Base-by-base conservation (phyloP, 164 flowering plant genomes). In the Aristolochia fimbriata region DNA sequence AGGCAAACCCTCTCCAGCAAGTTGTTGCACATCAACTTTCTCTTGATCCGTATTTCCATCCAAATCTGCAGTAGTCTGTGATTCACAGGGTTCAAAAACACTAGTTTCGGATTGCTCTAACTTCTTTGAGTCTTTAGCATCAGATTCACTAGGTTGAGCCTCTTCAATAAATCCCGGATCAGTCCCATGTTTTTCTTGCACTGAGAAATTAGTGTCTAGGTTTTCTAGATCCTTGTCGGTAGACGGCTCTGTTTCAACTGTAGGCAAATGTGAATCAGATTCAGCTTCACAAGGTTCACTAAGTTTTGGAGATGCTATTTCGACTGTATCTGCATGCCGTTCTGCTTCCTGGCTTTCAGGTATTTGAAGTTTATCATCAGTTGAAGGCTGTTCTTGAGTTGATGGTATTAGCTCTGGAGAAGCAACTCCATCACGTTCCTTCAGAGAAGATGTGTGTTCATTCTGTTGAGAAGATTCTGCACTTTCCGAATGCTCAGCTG, bases 321-420 rank as follows among this genome's bases (percentile, higher is more conserved):
- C 83, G 20, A 51, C 55, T 21, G 24, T 45, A 24, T 53, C 74
- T 25, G 71, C n/a, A 46, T 68, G 70, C 20, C 46, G 63, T 41
- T 49, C 65, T 51, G 68, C 73, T 55, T 65, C 69, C 58, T 65
- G 71, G 20, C 9, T 47, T 60, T 68, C 59, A 33, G 57, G 53
- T 15, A 20, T 74, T 65, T 76, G 73, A 31, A 33, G 65, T 70
- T 68, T 76, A 62, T 79, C 76, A 57, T 78, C 78, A 45, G 51
- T 58, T 58, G 68, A 51, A 37, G 57, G 27, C 19, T 66, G n/a
- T 64, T 76, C 60, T 66, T 73, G 74, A 43, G 66, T 19, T 6
- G 60, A 60, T 60, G 78, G 45, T 15, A 41, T 19, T 27, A 65
- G 62, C 15, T 51, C 33, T 1, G 77, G 78, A 47, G 61, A 45